Evolutionary conservation across 1,284 basidiomycete genomes (phyloP), one percentile per base, ranked within the genome.

Genomic region (Inonotus obliquus): DNA sequence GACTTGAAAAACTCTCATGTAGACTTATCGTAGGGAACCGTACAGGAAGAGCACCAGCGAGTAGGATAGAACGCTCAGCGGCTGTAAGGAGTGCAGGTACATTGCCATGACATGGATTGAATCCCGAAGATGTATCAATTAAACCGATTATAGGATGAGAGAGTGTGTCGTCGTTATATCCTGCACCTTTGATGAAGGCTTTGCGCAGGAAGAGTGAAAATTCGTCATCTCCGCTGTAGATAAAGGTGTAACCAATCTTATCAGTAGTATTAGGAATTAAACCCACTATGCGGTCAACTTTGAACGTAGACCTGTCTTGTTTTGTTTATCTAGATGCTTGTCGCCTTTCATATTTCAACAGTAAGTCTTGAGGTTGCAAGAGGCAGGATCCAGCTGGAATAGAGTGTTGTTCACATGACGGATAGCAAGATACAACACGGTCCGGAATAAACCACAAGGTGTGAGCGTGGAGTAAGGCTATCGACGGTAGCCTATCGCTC

Each of bases 111-210:
- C 73, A 74, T 1, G 72, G 73, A 55, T 73, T 73, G 66, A 69
- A 74, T 6, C 70, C 72, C 23, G 69, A 70, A 60, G 70, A 62
- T 14, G 73, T 73, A 63, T 74, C 68, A n/a, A 71, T 65, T 32
- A 74, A 68, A 1, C 72, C 73, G 14, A 74, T 66, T 23, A 74
- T 72, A n/a, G 65, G 66, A 14, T 72, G 65, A 44, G 72, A 71
- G 13, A 74, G 70, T 6, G 72, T 72, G 59, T 73, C 72, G 62
- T 72, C 71, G 4, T 67, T 67, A 64, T 73, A 73, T 1, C 73
- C 73, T 1, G 73, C 73, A 9, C 73, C 73, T 54, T 74, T 74
- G 67, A 74, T 74, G 65, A 74, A 74, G 5, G 73, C 73, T 59
- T 74, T 73, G 47, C 73, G 68, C 4, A 74, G 69, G 65, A 74